Evolutionary conservation across 2,329 filamentous ascomycete genomes (phyloP), one percentile per base, ranked within the genome.

Genomic region (Pseudogymnoascus sp.): DNA sequence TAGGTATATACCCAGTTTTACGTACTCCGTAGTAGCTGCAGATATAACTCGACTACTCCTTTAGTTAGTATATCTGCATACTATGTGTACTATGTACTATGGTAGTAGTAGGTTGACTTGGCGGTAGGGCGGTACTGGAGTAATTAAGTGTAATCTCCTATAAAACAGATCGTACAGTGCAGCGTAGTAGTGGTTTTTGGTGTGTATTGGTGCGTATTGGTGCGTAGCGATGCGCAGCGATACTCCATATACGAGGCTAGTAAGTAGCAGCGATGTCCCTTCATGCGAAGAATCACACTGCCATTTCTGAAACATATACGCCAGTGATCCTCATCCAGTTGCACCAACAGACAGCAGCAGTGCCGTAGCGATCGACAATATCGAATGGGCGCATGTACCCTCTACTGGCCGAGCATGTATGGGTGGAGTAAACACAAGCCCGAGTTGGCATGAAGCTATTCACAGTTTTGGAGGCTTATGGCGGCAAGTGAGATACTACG

Each of bases 401-500:
- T 15, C 42, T 48, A 48, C 42, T 48, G 42, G 2, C 25, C 25
- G 42, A 48, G 25, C 42, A 48, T 48, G 25, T 48, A 48, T 13
- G 13, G 25, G 42, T 48, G 25, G 42, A 48, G 42, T 15, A 48
- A 48, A 18, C 42, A 48, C 42, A 48, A n/a, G 18, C 18, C 42
- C 42, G 42, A 48, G 42, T 48, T 48, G 42, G n/a, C 42, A 48
- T 48, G 42, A 48, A 48, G 42, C 42, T 48, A 48, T 48, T 48
- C 42, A 48, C 25, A 48, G 25, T 29, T 48, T 48, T 48, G 42
- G 7, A 48, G 25, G 29, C 9, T 5, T 15, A 6, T 10, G 42
- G 42, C 25, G 42, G 42, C 42, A 48, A 31, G 42, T 48, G 3
- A 4, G 42, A 15, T 1, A 29, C 42, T 48, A 18, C 18, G 18